Percentiles rank a stretch among this genome's conserved stretches.
Evolutionary conservation across 768 basidiomycete genomes (phyloP).

Genomic region (Candolleomyces aberdarensis): DNA sequence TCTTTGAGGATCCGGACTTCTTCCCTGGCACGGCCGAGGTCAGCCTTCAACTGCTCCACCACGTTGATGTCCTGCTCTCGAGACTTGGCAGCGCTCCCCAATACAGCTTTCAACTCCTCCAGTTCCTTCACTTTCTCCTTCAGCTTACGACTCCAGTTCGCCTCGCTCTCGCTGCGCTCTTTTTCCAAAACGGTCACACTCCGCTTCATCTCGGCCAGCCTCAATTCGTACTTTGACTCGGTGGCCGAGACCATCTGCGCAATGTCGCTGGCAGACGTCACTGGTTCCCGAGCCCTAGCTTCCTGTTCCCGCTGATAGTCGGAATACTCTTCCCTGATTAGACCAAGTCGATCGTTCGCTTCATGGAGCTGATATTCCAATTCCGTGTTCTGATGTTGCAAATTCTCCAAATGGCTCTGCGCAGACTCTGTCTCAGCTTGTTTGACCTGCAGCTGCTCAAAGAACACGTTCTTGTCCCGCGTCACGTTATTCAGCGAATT

Average conservation of each 20-base stretch:
- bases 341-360: constrained; percentile 62
- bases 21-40: constrained; percentile 51
- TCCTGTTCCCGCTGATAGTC: constrained; percentile 64
- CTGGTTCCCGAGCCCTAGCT: constrained; percentile 38
- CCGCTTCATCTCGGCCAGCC: constrained; percentile 66
- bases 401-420: constrained; percentile 67
- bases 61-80: constrained; percentile 61
- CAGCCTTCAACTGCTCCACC: constrained; percentile 46
- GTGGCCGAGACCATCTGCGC: constrained; percentile 70
- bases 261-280: constrained; percentile 60
- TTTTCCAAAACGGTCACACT: constrained; percentile 65
- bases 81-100: constrained; percentile 57
- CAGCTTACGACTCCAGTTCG: constrained; percentile 85
- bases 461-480: constrained; percentile 74
- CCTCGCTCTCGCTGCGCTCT: constrained; percentile 84
- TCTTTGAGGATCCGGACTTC: constrained; percentile 46
- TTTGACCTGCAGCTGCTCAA: constrained; percentile 82
- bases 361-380: constrained; percentile 86
- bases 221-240: constrained; percentile 74
- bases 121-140: constrained; percentile 74
- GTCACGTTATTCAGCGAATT: constrained; percentile 64
- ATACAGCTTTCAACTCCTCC: constrained; percentile 61
- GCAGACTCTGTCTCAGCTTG: constrained; percentile 90
- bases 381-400: constrained; percentile 80
- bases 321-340: constrained; percentile 68